Evolutionary conservation across 1,139 yeast genomes (phyloP).

Genomic region (Hyphopichia khmerensis): DNA sequence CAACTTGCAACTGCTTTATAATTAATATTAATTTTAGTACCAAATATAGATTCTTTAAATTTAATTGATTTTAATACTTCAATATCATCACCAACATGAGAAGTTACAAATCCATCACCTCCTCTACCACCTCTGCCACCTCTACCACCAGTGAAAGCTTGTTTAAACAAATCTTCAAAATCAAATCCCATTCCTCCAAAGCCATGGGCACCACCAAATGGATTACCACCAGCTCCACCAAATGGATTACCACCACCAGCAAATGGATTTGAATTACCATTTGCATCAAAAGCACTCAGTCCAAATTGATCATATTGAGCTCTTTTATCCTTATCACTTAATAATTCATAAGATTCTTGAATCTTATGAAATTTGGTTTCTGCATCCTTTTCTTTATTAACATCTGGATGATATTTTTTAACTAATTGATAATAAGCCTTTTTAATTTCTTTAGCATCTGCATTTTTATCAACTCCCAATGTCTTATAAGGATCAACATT

Average conservation of each 20-base stretch:
- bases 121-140: conserved; percentile 34
- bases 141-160: conserved; percentile 61
- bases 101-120: conserved; percentile 56
- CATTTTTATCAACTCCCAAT: conserved; percentile 71
- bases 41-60: conserved; percentile 87
- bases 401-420: conserved; percentile 94
- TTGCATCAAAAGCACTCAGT: conserved; percentile 74
- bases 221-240: conserved; percentile 40
- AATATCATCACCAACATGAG: conserved; percentile 85
- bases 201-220: conserved; percentile 28
- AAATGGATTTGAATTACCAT: conserved; percentile 58
- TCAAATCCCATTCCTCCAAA: conserved; percentile 56
- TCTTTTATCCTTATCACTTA: conserved; percentile 84
- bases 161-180: conserved; percentile 86
- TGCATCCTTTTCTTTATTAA: conserved; percentile 86
- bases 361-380: conserved; percentile 87
- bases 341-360: conserved; percentile 90
- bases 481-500: conserved; percentile 78
- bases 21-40: conserved; percentile 63
- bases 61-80: conserved; percentile 74
- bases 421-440: conserved; percentile 93
- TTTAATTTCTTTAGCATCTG: conserved; percentile 82
- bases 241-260: conserved; percentile 46
- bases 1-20: conserved; percentile 80
- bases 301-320: conserved; percentile 93